Conservation (phyloP, 306 rosid genomes). For the Astragalus membranaceus region DNA sequence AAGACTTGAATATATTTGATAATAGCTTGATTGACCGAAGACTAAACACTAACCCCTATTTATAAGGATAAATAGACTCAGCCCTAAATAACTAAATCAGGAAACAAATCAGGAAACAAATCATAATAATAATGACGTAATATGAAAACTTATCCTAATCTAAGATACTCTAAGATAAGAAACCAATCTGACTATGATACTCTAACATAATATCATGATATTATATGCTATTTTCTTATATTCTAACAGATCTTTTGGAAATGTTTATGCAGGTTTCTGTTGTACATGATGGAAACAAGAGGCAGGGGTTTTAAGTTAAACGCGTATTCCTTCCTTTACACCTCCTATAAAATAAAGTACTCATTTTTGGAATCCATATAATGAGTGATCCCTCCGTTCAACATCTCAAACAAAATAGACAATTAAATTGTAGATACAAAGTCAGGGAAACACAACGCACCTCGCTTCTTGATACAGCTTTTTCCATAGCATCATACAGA, state of each 20-base stretch:
- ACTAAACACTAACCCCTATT: too few relatives aligned
- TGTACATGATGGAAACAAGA: not conserved
- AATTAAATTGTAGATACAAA: slow-evolving; percentile 9
- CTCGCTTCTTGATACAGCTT: slow-evolving; percentile 86
- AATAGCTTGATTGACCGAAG: too few relatives aligned
- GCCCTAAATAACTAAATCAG: too few relatives aligned
- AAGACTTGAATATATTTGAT: too few relatives aligned
- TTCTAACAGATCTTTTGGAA: not conserved
- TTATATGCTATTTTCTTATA: too few relatives aligned
- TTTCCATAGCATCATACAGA: slow-evolving; percentile 80
- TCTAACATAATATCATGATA: too few relatives aligned
- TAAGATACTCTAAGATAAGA: too few relatives aligned
- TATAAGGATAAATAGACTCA: too few relatives aligned
- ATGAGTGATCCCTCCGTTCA: not conserved
- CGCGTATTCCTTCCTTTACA: not conserved
- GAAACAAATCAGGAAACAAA: too few relatives aligned
- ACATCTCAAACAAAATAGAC: slow-evolving; percentile 4
- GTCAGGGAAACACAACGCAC: slow-evolving; percentile 39
- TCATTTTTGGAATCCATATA: not conserved
- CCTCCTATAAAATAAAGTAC: not conserved
- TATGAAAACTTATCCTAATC: too few relatives aligned
- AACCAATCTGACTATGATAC: too few relatives aligned
- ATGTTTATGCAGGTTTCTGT: not conserved
- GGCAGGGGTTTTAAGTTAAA: not conserved
- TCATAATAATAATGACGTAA: too few relatives aligned